Conservation (phyloP, 257 asterid genomes). For the Nicotiana tomentosiformis region DNA sequence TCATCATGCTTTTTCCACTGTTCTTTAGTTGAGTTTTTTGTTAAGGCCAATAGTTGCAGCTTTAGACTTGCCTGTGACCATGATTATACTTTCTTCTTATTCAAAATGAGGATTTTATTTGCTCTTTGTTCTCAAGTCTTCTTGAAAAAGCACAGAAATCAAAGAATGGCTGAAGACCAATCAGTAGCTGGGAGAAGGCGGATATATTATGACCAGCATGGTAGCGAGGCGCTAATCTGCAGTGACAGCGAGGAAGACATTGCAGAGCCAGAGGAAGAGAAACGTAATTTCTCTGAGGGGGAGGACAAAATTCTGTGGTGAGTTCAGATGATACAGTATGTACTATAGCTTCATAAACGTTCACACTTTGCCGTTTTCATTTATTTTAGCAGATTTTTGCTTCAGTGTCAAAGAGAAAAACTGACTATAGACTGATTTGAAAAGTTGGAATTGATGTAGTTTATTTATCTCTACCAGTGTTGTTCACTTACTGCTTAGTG, state of each 20-base stretch:
- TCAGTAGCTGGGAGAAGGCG: slow-evolving; percentile 87
- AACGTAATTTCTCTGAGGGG: slow-evolving; percentile 69
- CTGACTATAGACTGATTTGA: neutral
- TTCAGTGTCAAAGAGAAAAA: neutral
- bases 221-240: slow-evolving; percentile 88
- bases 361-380: neutral
- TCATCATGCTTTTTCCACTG: neutral
- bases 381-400: neutral
- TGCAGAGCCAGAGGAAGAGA: slow-evolving; percentile 50
- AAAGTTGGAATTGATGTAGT: neutral
- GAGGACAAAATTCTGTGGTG: slow-evolving; percentile 83
- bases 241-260: slow-evolving; percentile 97
- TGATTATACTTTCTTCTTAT: slow-evolving; percentile 12
- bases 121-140: slow-evolving; percentile 34
- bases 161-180: slow-evolving; percentile 96
- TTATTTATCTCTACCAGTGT: neutral
- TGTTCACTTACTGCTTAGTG: neutral
- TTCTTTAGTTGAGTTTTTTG: neutral
- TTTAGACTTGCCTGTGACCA: neutral
- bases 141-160: slow-evolving; percentile 74
- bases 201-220: slow-evolving; percentile 82
- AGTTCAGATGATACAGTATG: neutral
- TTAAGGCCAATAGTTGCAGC: neutral
- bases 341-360: neutral
- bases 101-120: slow-evolving; percentile 13